Base-by-base conservation (phyloP, 192 early-diverging fungal genomes). In the Kappamyces sp. region DNA sequence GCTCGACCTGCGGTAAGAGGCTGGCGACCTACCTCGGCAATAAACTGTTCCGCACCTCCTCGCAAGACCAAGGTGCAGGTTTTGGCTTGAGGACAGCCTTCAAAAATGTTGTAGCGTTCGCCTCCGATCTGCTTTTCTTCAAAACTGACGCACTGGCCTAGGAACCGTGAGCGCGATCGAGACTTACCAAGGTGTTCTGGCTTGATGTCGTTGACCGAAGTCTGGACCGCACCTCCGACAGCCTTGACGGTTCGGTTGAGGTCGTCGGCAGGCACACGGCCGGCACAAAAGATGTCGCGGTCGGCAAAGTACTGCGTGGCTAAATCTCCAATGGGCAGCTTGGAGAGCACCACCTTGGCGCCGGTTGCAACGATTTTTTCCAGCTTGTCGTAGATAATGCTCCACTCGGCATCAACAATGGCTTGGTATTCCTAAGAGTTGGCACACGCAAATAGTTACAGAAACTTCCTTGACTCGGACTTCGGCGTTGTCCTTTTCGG, bases 221-320 rank as follows among this genome's bases (percentile, higher is more conserved):
- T 90, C 70, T 99, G 96, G 40, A 93, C 78, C 37, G 84, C 74
- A 37, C 93, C 94, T 63, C 96, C 96, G 31, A 94, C 91, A 55
- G 94, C 96, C 73, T 92, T 86, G 61, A 94, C 87, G 35, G 93
- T 91, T 61, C 96, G 92, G 51, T 87, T 83, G 61, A 99, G 69
- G 69, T 99, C 96, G 60, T 91, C 94, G 64, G 82, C 86, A 47
- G 91, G 66, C 40, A 99, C 96, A 68, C 96, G 90, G 43, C 96
- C 96, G 36, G 96, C 96, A 69, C 96, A 99, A 76, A 99, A 99
- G 68, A 99, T 93, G 69, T 93, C 89, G 55, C 96, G 90, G 69
- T 99, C 96, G 52, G 96, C 96, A 86, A 99, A 99, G 83, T 96
- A 99, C 74, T 99, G 96, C 33, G 96, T 99, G 35, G 94, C 96